These are phyloP conservation scores for Amylocarpus encephaloides DNA, from an alignment of 2,329 filamentous ascomycete species.

Conservation along the genomic window DNA sequence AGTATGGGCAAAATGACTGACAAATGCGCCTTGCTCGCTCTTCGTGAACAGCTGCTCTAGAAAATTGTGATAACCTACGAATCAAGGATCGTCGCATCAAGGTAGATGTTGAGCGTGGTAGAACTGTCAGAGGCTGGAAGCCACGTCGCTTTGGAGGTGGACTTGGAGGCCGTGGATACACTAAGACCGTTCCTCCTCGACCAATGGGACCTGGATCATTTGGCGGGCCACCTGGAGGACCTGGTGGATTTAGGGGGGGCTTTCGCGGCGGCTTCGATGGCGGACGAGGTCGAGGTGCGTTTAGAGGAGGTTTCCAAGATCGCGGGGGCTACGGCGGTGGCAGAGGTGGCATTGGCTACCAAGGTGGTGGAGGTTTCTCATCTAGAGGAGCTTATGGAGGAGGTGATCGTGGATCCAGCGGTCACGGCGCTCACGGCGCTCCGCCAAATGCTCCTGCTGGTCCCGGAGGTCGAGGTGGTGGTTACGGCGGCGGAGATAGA, in stretches of 20 bases:
- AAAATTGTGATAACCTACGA: conserved; percentile 73
- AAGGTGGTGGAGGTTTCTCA: conserved; percentile 27
- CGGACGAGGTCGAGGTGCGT: conserved; percentile 46
- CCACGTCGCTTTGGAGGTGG: conserved; percentile 88
- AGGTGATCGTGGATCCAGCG: conserved; percentile 35
- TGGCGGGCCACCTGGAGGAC: conserved; percentile 42
- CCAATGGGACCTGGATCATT: conserved; percentile 59
- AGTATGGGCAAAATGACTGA: conserved; percentile 61
- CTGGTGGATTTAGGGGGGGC: conserved; percentile 36
- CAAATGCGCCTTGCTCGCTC: conserved; percentile 55
- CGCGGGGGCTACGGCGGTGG: conserved; percentile 28
- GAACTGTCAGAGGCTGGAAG: conserved; percentile 90
- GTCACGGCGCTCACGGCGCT: conserved; percentile 45
- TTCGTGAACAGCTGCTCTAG: conserved; percentile 77
- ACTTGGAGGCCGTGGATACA: conserved; percentile 87
- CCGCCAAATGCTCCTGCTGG: conserved; percentile 55
- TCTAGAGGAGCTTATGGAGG: conserved; percentile 26
- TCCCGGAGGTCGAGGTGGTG: conserved; percentile 46
- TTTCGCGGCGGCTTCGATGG: conserved; percentile 33
- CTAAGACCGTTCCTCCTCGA: conserved; percentile 67
- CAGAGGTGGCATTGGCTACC: conserved; percentile 30
- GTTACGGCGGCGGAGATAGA: conserved; percentile 21
- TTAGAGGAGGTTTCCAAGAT: conserved; percentile 27
- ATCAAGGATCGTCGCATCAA: conserved; percentile 90
- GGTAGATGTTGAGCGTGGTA: conserved; percentile 92